Base-by-base conservation (phyloP, 768 basidiomycete species). In the Flagelloscypha sp. region DNA sequence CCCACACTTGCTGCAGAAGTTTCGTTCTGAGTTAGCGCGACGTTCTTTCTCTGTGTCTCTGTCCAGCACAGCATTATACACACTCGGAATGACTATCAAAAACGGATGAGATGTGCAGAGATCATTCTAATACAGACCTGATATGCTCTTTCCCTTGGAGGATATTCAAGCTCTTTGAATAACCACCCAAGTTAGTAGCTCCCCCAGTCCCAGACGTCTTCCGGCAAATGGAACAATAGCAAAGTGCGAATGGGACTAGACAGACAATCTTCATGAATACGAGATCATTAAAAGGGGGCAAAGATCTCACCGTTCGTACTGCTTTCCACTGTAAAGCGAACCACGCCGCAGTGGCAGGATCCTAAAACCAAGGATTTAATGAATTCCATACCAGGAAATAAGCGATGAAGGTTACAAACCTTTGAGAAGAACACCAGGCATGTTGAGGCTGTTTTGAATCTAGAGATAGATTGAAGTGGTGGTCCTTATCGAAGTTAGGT, bases 131-230 rank as follows among this genome's bases (percentile, higher is more conserved):
- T 16, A 42, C 48, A 11, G 24, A 76, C 79, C 69, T 70, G 33
- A 80, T 54, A 38, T 72, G 48, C 38, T 73, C 72, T 34, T 72
- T 61, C 1, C 78, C 79, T 22, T 56, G 44, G 33, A 68, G 61
- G 27, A 81, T 49, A 25, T 68, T 55, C 31, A 82, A 55, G 0
- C 73, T 73, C 1, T 72, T 50, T 10, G 59, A 59, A 30, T 69
- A 56, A 1, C 67, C 79, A 16, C 76, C 72, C n/a, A 82, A 68
- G 42, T 81, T 81, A 50, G 81, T 66, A 2, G 76, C 73, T 0
- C 79, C 79, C 9, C 78, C 76, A 0, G 57, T 57, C 10, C 79
- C 79, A 24, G 78, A 78, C 7, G 79, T 75, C 52, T 82, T 82
- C 38, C 79, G 72, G 48, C 79, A 82, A 42, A 82, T 79, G 22